A percentile compares a stretch with the other conserved stretches of the same genome.
These are phyloP conservation scores for Panicum hallii DNA, from an alignment of 202 grass and related monocot genomes.

Conservation along the genomic window DNA sequence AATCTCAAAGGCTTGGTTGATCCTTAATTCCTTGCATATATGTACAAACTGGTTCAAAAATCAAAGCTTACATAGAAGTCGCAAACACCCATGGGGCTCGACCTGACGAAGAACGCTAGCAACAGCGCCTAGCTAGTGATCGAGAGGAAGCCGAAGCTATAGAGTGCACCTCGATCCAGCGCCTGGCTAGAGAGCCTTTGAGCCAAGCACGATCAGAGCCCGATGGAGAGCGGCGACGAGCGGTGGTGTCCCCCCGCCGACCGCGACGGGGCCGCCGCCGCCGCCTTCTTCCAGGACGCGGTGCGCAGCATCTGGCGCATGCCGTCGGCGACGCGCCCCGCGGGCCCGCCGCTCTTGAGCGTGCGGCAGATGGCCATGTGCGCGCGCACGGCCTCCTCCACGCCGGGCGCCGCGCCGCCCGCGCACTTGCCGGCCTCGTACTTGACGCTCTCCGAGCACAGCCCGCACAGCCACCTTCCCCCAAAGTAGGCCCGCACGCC, in stretches of 20 bases:
- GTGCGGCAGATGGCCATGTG: slow-evolving; percentile 85
- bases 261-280: not conserved
- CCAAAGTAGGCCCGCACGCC: slow-evolving; percentile 61
- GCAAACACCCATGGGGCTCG: not conserved
- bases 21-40: not conserved
- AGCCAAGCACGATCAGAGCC: slow-evolving; percentile 19
- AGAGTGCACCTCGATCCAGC: not conserved
- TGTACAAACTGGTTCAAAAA: slow-evolving; percentile 17
- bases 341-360: slow-evolving; percentile 59
- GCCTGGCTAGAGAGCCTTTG: not conserved
- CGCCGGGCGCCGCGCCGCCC: not conserved
- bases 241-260: slow-evolving; percentile 25
- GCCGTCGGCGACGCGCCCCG: slow-evolving; percentile 71
- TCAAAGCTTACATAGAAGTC: slow-evolving; percentile 10
- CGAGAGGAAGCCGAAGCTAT: slow-evolving; percentile 10
- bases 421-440: slow-evolving; percentile 68
- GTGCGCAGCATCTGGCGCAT: slow-evolving; percentile 88
- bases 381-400: slow-evolving; percentile 74
- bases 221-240: slow-evolving; percentile 11
- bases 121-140: not conserved
- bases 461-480: slow-evolving; percentile 80
- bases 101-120: not conserved
- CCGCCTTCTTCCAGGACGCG: slow-evolving; percentile 38
- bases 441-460: slow-evolving; percentile 84
- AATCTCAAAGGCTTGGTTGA: slow-evolving; percentile 8